Conservation (phyloP, 2,329 filamentous ascomycete species). For the Colletotrichum sp. region DNA sequence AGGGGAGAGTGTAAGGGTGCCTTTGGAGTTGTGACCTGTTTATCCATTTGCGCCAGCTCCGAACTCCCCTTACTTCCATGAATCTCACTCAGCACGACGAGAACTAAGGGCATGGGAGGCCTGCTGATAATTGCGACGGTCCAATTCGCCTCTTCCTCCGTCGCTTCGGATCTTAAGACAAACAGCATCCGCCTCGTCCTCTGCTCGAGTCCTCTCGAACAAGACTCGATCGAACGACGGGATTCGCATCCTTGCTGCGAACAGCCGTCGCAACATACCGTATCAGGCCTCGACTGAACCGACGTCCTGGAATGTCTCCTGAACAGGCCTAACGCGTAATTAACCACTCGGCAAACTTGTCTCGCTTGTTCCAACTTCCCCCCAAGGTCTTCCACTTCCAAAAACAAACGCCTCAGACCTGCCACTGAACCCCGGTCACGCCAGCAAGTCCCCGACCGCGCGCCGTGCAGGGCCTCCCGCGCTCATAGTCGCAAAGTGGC, state of each 20-base stretch:
- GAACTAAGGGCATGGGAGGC: not conserved
- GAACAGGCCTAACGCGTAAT: conserved; percentile 13
- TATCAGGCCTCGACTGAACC: not conserved
- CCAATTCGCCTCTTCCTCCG: not conserved
- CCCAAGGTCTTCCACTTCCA: not conserved
- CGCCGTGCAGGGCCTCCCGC: conserved; percentile 19
- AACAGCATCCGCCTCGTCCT: not conserved
- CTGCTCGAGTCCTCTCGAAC: not conserved
- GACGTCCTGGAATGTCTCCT: not conserved
- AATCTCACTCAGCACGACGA: not conserved
- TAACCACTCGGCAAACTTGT: conserved; percentile 16
- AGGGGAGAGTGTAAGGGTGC: not conserved
- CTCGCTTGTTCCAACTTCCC: conserved; percentile 2
- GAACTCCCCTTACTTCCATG: not conserved
- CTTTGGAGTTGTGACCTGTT: not conserved
- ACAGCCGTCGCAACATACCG: not conserved
- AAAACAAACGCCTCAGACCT: conserved; percentile 4
- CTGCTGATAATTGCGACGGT: not conserved
- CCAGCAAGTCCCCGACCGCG: conserved; percentile 17
- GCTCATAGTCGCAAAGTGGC: conserved; percentile 12
- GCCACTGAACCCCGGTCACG: conserved; percentile 7
- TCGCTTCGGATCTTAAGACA: not conserved
- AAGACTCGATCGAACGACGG: not conserved
- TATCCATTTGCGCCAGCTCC: not conserved
- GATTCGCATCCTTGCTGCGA: not conserved